Evolutionary conservation across 768 basidiomycete species (phyloP).

Genomic region (Cyclocybe aegerita): DNA sequence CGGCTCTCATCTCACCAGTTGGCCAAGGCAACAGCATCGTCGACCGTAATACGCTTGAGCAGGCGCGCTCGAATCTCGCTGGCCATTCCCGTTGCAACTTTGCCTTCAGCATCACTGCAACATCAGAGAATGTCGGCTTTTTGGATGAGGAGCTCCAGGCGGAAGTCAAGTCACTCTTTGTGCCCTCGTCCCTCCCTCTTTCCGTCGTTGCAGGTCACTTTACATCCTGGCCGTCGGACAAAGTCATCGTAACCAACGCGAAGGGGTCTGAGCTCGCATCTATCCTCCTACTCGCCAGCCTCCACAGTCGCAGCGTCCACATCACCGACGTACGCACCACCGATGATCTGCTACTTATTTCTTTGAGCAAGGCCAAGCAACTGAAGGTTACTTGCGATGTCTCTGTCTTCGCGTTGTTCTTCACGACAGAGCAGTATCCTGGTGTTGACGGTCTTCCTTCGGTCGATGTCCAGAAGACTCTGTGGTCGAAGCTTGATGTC

Average conservation of each 20-base stretch:
- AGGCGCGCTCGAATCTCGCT: slow-evolving; percentile 62
- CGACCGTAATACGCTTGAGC: slow-evolving; percentile 66
- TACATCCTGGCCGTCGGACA: slow-evolving; percentile 85
- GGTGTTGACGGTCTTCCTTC: slow-evolving; percentile 66
- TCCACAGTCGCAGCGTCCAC: slow-evolving; percentile 87
- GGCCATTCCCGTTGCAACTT: slow-evolving; percentile 84
- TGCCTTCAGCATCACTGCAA: slow-evolving; percentile 78
- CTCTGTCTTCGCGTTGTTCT: slow-evolving; percentile 89
- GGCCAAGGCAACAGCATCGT: slow-evolving; percentile 63
- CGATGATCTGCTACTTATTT: slow-evolving; percentile 88
- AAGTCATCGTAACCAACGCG: slow-evolving; percentile 93
- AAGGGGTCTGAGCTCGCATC: slow-evolving; percentile 91
- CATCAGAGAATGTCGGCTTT: slow-evolving; percentile 57
- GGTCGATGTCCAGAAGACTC: slow-evolving; percentile 69
- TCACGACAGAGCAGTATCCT: slow-evolving; percentile 74
- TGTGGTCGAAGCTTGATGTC: slow-evolving; percentile 82
- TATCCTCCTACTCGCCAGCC: slow-evolving; percentile 88
- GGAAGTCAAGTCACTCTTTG: slow-evolving; percentile 83
- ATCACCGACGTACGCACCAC: slow-evolving; percentile 84
- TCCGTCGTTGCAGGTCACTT: slow-evolving; percentile 85
- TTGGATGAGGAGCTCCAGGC: slow-evolving; percentile 76
- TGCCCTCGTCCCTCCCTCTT: slow-evolving; percentile 69
- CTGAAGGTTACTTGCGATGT: slow-evolving; percentile 97
- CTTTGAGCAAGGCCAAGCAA: slow-evolving; percentile 90
- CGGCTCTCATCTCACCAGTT: slow-evolving; percentile 73